Base-by-base conservation (phyloP, 768 basidiomycete genomes). In the Chiua virens region DNA sequence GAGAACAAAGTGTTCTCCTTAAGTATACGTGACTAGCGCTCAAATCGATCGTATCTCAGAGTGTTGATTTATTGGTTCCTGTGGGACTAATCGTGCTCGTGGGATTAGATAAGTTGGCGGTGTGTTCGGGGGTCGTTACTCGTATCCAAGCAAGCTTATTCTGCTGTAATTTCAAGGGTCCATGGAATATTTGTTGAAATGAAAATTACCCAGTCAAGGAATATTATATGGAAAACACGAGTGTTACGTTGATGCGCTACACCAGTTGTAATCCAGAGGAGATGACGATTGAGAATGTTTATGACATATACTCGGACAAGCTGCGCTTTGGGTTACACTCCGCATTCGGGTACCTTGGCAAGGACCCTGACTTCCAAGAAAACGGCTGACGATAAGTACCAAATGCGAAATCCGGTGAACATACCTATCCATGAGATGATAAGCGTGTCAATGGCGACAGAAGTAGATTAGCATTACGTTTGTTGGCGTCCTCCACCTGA, bases 51-150 rank as follows among this genome's bases (percentile, higher is more conserved):
- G 28, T 20, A 40, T 18, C 35, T 4, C n/a, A 18, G 5, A 14
- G 6, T 35, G 2, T 28, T 25, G 36, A 34, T 20, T 30, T 10
- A 22, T 20, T 30, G 18, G n/a, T 42, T 42, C 18, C 41, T 48
- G 52, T 43, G 41, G 21, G 21, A 23, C n/a, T 14, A 10, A 35
- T 13, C 5, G 18, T 17, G 18, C 37, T 28, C 5, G 34, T 11
- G 22, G n/a, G 21, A 38, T 50, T 49, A 22, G 43, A 54, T 49
- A 50, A 42, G 20, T 18, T 45, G 53, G 47, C 32, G 3, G 23
- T 23, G 20, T 37, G 38, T 25, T 15, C 18, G 9, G 25, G 32
- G 32, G 28, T 27, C n/a, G 23, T 20, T 27, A 28, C 28, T 15
- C 8, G 6, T 30, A 45, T 23, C 27, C 8, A 34, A 42, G 38